Base-by-base conservation (phyloP, 805 yeast species). In the Metschnikowia aberdeeniae region DNA sequence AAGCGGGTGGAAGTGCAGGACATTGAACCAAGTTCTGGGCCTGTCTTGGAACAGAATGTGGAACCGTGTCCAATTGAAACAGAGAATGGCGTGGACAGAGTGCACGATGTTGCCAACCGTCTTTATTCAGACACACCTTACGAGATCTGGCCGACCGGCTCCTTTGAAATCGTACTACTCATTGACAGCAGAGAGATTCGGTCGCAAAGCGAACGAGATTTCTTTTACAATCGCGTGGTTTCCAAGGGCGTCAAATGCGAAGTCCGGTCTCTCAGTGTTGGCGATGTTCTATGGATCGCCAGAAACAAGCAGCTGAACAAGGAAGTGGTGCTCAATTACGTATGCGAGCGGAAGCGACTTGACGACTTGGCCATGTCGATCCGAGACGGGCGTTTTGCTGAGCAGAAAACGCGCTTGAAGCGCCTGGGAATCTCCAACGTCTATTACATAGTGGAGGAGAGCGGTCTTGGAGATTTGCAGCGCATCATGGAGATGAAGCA, bases 281-380 rank as follows among this genome's bases (percentile, higher is more conserved):
- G 99, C 5, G 99, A 93, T 67, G 84, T 84, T 1, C 51, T 85
- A 8, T 93, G 98, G 99, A 73, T 89, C 3, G 99, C 97, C 0
- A 75, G 76, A 45, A 77, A 89, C 56, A 76, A 68, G 42, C 54
- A 48, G 0, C 76, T 86, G 0, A 73, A 76, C 1, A 75, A 76
- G 43, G 82, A 82, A 44, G 88, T 82, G 4, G 84, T 87, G 0
- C 64, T 93, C 13, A 86, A 92, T 60, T 82, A 80, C 50, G 84
- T 93, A n/a, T 76, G 92, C 37, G 99, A 93, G 67, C 73, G 99
- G 32, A 93, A 93, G 64, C 69, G 97, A 45, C 64, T 90, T 36
- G 95, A 88, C 59, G 99, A 93, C 70, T 74, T 93, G 56, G 85
- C 85, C 0, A 59, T 72, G 29, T 86, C 96, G 42, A 89, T 93